These are phyloP conservation scores for Mucor plumbeus DNA, from an alignment of 371 early-diverging fungal genomes.

Conservation along the genomic window DNA sequence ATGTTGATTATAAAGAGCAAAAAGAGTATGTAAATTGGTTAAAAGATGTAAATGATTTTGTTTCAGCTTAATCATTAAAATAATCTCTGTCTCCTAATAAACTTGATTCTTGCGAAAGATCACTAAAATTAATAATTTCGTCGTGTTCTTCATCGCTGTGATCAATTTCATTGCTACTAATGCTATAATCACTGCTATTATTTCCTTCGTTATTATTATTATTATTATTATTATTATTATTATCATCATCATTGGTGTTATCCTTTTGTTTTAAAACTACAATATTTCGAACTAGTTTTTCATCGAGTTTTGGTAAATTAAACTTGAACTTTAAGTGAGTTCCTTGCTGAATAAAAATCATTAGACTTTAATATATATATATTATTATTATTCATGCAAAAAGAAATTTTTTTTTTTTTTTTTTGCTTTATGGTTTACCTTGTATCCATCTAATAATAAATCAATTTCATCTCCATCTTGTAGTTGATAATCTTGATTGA, in stretches of 20 bases:
- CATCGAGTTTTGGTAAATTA: neutral
- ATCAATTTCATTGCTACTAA: neutral
- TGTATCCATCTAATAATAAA: neutral
- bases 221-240: neutral
- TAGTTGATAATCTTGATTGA: slow-evolving; percentile 2
- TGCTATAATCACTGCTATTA: neutral
- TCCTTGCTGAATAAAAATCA: neutral
- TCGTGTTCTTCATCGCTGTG: neutral
- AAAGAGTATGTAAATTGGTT: slow-evolving; percentile 92
- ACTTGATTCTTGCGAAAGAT: slow-evolving; percentile 17
- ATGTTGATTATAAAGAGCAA: slow-evolving; percentile 95
- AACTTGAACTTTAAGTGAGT: neutral
- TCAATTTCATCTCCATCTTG: slow-evolving; percentile 7
- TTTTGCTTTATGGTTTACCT: neutral
- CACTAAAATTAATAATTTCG: neutral
- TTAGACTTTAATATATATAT: neutral
- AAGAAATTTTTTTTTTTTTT: no score
- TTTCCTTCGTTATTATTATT: no score
- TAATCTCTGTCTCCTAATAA: slow-evolving; percentile 7
- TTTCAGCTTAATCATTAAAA: slow-evolving; percentile 61
- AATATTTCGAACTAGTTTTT: neutral
- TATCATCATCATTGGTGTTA: neutral
- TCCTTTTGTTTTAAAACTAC: neutral
- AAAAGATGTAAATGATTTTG: slow-evolving; percentile 76
- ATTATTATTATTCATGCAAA: no score